Evolutionary conservation across 2,329 filamentous ascomycete species (phyloP), one percentile per base, ranked within the genome.

Genomic region (Thelonectria blattea): DNA sequence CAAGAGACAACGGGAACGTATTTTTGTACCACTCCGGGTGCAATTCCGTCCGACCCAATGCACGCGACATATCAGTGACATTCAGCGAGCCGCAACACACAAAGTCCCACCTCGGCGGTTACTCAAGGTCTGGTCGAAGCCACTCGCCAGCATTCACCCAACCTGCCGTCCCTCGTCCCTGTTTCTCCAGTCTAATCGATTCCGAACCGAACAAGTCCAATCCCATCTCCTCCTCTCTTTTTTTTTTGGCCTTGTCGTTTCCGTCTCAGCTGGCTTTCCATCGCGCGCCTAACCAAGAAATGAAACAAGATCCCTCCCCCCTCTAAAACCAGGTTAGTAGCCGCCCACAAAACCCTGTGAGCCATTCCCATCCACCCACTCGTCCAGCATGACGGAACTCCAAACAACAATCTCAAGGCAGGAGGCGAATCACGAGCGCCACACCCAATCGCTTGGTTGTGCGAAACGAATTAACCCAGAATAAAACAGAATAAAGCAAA

Each of bases 301-400:
- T 43, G 45, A 55, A 39, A 37, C 24, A 34, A 24, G 15, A 30
- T 30, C 22, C 20, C 22, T 34, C 32, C 6, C 17, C 8, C 11
- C 24, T 15, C 41, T 34, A 24, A 6, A 6, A 3, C 37, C 8
- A 9, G 9, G 8, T 8, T 6, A 14, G 22, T 60, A 60, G 24
- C 48, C 58, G 52, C 52, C 52, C 48, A 47, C 32, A 17, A 52
- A 52, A 50, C 32, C 50, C 34, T 20, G 42, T 46, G 51, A 52
- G 20, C 15, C 52, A 47, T 51, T 45, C 42, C 43, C 37, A 39
- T 52, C 58, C 58, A 56, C 24, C 52, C 58, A 43, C 42, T 56
- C n/a, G 34, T 34, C 27, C 17, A 37, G 58, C 58, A 56, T 60
- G 48, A 52, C 37, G 9, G 5, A 37, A 56, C 48, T 30, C 52